Evolutionary conservation across 2,329 filamentous ascomycete species (phyloP), one percentile per base, ranked within the genome.

Genomic region (Knufia fluminis): DNA sequence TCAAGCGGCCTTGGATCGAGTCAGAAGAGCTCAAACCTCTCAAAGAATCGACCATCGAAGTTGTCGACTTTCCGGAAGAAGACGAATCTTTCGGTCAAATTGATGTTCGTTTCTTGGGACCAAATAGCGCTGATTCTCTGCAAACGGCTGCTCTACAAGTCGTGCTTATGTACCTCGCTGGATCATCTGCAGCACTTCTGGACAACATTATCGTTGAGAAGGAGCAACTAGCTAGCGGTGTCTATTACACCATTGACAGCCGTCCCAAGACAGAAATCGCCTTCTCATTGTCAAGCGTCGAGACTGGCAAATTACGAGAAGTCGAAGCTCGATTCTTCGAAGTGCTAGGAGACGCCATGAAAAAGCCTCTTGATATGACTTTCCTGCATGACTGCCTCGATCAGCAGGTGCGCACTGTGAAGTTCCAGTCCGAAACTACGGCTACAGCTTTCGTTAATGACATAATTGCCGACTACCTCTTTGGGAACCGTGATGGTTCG

Each of bases 51-150:
- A 73, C 82, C 9, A 68, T 94, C 10, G 80, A 91, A 57, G 87
- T 77, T 0, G 83, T 94, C 23, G 83, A 94, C 54, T 98, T 98
- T 60, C 92, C 92, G 0, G 92, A 98, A 64, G 91, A 96, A 60
- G 92, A 98, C 57, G 92, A 98, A 64, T 91, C 88, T 0, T 86
- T 83, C 49, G 92, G 92, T 32, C 91, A 97, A 63, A 81, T 97
- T 44, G 71, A 87, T 43, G 81, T 96, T 17, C 85, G 79, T 1
- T 95, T 94, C 68, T 81, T 97, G 49, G 92, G 92, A 0, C 92
- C 92, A 0, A 76, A 83, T 59, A 89, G 85, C 65, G 85, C 78
- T 47, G 82, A 96, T 58, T 66, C 78, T 2, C 64, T 86, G 20
- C 71, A 77, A 35, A 78, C 79, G 9, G 83, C 82, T 12, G 92